These are phyloP conservation scores for Nitzschia sp. DNA, from an alignment of 108 stramenopile species.

Conservation along the genomic window DNA sequence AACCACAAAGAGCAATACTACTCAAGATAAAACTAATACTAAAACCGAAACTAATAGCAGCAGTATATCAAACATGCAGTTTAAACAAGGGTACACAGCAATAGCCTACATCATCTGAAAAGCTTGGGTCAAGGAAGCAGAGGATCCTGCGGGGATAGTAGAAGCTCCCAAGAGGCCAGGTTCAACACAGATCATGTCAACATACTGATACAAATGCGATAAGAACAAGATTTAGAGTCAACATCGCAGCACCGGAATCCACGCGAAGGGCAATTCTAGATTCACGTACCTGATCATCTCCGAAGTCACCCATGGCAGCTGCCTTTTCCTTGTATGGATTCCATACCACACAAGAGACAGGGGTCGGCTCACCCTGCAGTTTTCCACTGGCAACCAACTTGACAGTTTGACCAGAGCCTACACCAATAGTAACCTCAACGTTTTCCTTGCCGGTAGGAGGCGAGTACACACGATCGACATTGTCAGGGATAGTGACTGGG, in stretches of 20 bases:
- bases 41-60: too few relatives aligned
- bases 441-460: constrained; percentile 51
- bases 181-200: constrained; percentile 85
- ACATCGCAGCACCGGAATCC: background rate
- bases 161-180: constrained; percentile 59
- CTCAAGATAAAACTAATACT: too few relatives aligned
- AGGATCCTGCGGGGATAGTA: constrained; percentile 43
- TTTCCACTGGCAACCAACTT: constrained; percentile 46
- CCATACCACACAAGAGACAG: constrained; percentile 68
- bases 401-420: constrained; percentile 40
- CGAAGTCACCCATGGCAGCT: constrained; percentile 71
- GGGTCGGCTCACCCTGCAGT: constrained; percentile 48
- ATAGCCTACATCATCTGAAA: constrained; percentile 39
- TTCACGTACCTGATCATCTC: constrained; percentile 47
- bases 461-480: constrained; percentile 63
- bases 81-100: too few relatives aligned
- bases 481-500: constrained; percentile 43
- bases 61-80: too few relatives aligned
- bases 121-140: constrained; percentile 54
- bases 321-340: constrained; percentile 73
- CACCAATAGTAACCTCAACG: constrained; percentile 48
- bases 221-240: background rate
- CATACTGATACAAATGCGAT: constrained; percentile 30
- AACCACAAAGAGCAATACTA: too few relatives aligned
- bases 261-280: background rate